Percentiles rank a stretch among this genome's conserved stretches.
These are phyloP conservation scores for Boechera retrofracta DNA, from an alignment of 345 rosid genomes.

Conservation along the genomic window DNA sequence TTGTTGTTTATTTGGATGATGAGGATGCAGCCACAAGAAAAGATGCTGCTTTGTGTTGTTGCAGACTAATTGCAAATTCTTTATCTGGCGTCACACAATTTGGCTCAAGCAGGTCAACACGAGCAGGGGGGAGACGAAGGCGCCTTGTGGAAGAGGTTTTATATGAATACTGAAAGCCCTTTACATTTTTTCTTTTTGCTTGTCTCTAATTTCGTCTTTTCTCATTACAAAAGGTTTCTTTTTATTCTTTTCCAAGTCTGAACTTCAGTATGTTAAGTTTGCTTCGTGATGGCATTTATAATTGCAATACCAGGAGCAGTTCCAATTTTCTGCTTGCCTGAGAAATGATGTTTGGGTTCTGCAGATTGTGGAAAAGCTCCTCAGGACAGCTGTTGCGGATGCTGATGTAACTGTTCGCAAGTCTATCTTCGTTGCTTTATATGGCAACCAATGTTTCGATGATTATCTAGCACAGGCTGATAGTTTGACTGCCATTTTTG, in stretches of 20 bases:
- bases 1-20: constrained; percentile 87
- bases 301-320: constrained; percentile 32
- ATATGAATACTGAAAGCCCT: constrained; percentile 24
- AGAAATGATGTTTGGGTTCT: constrained; percentile 45
- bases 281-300: constrained; percentile 32
- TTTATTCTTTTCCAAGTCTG: constrained; percentile 27
- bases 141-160: constrained; percentile 92
- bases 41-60: constrained; percentile 96
- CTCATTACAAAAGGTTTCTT: not conserved
- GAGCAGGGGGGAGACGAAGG: constrained; percentile 77
- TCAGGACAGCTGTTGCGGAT: constrained; percentile 93
- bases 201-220: constrained; percentile 14
- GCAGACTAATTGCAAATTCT: constrained; percentile 84
- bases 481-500: constrained; percentile 93
- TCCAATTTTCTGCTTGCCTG: constrained; percentile 37
- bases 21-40: constrained; percentile 88
- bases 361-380: constrained; percentile 99
- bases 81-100: constrained; percentile 67
- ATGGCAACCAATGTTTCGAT: constrained; percentile 85
- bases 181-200: constrained; percentile 22
- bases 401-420: constrained; percentile 95
- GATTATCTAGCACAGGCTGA: constrained; percentile 97
- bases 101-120: constrained; percentile 75
- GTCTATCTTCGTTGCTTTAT: constrained; percentile 84
- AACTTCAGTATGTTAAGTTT: constrained; percentile 13